Evolutionary conservation across 108 stramenopile species (phyloP), one percentile per base, ranked within the genome.

Genomic region (Stephanodiscus triporus): DNA sequence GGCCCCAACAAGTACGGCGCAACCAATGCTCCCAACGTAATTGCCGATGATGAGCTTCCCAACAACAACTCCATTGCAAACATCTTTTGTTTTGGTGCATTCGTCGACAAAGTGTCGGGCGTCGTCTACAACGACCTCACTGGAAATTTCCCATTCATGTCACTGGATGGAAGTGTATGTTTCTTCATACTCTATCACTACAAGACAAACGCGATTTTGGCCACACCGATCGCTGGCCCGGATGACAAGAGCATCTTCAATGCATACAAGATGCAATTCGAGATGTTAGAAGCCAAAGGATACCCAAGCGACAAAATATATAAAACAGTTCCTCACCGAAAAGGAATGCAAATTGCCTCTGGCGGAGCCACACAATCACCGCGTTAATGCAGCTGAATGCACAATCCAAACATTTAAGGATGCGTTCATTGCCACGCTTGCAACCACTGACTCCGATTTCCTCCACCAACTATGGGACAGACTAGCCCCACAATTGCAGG

Each of bases 331-430:
- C 23, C 36, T 69, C 14, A 69, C 50, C 50, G 57, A 69, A 8
- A n/a, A 54, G 11, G 36, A 13, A 29, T 19, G 54, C 20, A 17
- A 17, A 32, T 9, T 36, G 9, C 73, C 66, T 67, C 20, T 66
- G 20, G 73, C 67, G 20, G 38, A 37, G 9, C 73, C 73, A 0
- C 20, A 68, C 38, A 51, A 48, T 11, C 73, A 67, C 24, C 26
- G 73, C 6, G 66, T 65, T 14, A 74, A 70, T 56, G 68, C 68
- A 6, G 71, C 72, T 11, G 76, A 78, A 72, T 29, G 77, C 0
- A 71, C 82, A 19, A 78, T 83, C 47, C 73, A 72, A 54, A 78
- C 72, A 2, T 75, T 85, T 70, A 29, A 72, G 58, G 53, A 66
- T 60, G 72, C 67, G 60, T 73, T 68, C 55, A 63, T 75, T 47